A percentile compares a stretch with the other conserved stretches of the same genome.
Conservation (phyloP, 2,329 filamentous ascomycete genomes). For the Pyricularia sp. region DNA sequence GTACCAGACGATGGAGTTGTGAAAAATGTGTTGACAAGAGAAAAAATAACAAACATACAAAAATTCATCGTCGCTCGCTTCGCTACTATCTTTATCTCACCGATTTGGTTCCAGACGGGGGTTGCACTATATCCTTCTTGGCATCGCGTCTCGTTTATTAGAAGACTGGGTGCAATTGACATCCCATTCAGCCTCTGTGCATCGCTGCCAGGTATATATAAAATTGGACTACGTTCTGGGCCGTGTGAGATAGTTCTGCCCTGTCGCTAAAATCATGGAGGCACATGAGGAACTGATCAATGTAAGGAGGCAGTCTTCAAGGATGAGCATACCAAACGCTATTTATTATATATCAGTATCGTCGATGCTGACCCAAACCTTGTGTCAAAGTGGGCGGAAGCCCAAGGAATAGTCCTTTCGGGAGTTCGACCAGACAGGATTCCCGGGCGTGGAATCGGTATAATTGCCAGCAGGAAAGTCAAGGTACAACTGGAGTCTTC, state of each 20-base stretch:
- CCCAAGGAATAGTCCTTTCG: slow-evolving; percentile 51
- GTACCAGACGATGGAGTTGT: neutral
- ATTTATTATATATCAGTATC: neutral
- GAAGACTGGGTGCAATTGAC: neutral
- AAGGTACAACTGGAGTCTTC: slow-evolving; percentile 31
- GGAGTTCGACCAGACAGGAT: slow-evolving; percentile 55
- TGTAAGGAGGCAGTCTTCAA: neutral
- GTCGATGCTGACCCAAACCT: slow-evolving; percentile 17
- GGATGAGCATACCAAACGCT: neutral
- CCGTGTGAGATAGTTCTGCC: neutral
- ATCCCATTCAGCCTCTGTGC: neutral
- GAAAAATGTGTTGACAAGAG: neutral
- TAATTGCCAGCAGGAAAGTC: slow-evolving; percentile 56
- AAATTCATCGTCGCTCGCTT: neutral
- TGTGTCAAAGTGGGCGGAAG: slow-evolving; percentile 46
- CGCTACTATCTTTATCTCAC: neutral
- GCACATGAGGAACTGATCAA: slow-evolving; percentile 5
- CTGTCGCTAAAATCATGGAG: slow-evolving; percentile 5
- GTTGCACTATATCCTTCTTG: neutral
- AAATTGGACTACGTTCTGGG: neutral
- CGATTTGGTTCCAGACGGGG: neutral
- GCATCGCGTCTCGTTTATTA: neutral
- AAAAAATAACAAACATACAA: neutral
- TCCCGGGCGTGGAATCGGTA: slow-evolving; percentile 62
- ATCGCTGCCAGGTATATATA: neutral